Percentiles rank a stretch among this genome's conserved stretches.
phyloP scores from a whole-genome alignment of 495 filamentous ascomycete genomes.

The Tuber aestivum region DNA sequence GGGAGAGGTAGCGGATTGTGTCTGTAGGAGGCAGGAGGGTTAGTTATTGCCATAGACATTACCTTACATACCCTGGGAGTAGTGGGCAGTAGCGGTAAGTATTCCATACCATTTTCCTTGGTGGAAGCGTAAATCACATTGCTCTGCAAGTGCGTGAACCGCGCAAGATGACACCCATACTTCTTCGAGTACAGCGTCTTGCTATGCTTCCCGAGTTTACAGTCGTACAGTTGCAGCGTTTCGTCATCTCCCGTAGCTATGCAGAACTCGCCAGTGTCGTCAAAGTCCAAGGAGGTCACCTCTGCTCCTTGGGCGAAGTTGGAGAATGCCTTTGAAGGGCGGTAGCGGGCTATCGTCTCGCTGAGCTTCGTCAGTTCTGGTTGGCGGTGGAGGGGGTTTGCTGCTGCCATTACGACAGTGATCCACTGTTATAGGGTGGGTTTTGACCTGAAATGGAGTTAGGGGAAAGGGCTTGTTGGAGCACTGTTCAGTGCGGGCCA shows the following conservation, averaged over 20 bases:
- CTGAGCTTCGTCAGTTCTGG: slow-evolving; percentile 34
- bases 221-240: slow-evolving; percentile 88
- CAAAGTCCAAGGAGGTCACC: slow-evolving; percentile 85
- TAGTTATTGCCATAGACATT: slow-evolving; percentile 10
- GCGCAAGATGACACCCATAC: slow-evolving; percentile 86
- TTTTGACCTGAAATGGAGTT: neutral
- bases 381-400: slow-evolving; percentile 15
- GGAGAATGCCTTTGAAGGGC: slow-evolving; percentile 40
- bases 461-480: neutral
- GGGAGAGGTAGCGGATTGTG: slow-evolving; percentile 81
- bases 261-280: slow-evolving; percentile 83
- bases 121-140: slow-evolving; percentile 93
- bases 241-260: slow-evolving; percentile 86
- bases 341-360: slow-evolving; percentile 41
- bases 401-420: neutral
- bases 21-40: slow-evolving; percentile 47
- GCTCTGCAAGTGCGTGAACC: slow-evolving; percentile 83
- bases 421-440: neutral
- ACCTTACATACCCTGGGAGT: slow-evolving; percentile 7
- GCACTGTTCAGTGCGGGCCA: neutral
- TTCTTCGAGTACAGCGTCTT: slow-evolving; percentile 86
- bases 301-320: slow-evolving; percentile 57
- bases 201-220: slow-evolving; percentile 76
- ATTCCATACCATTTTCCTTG: slow-evolving; percentile 67
- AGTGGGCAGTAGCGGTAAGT: neutral